Evolutionary conservation across 306 rosid genomes (phyloP).

Genomic region (Datisca glomerata): DNA sequence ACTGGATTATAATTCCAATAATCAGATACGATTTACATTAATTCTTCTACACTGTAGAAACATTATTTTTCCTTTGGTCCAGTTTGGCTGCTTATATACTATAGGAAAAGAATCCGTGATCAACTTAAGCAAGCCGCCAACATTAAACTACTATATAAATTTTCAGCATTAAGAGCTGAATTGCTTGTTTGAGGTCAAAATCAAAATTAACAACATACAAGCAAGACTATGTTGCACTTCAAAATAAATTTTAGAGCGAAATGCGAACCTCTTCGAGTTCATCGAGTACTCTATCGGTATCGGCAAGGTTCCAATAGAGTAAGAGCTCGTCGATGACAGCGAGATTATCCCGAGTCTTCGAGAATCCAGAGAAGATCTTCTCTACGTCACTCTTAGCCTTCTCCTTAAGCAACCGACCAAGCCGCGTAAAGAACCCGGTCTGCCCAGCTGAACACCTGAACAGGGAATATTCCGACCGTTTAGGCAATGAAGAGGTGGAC

Average conservation of each 20-base stretch:
- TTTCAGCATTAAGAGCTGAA: too few relatives aligned
- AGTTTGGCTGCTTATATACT: too few relatives aligned
- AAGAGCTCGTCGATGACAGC: constrained; percentile 89
- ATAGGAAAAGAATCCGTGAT: too few relatives aligned
- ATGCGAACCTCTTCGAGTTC: constrained; percentile 80
- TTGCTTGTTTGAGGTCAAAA: too few relatives aligned
- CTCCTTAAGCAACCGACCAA: constrained; percentile 78
- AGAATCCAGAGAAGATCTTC: constrained; percentile 74
- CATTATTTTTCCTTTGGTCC: too few relatives aligned
- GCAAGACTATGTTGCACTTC: too few relatives aligned
- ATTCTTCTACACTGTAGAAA: too few relatives aligned
- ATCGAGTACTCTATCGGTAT: constrained; percentile 83
- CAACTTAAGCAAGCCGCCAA: too few relatives aligned
- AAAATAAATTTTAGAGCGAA: too few relatives aligned
- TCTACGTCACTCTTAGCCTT: constrained; percentile 91
- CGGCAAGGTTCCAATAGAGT: constrained; percentile 91
- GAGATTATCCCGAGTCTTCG: constrained; percentile 79
- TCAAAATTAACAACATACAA: too few relatives aligned
- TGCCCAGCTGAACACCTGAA: constrained; percentile 63
- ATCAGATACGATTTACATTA: background rate
- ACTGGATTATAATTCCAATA: background rate
- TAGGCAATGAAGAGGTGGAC: constrained; percentile 1
- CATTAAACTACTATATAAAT: too few relatives aligned
- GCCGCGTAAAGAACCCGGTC: constrained; percentile 69
- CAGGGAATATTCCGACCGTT: constrained; percentile 13